These are phyloP conservation scores for Jaminaea rosea DNA, from an alignment of 1,284 basidiomycete genomes.

Conservation along the genomic window DNA sequence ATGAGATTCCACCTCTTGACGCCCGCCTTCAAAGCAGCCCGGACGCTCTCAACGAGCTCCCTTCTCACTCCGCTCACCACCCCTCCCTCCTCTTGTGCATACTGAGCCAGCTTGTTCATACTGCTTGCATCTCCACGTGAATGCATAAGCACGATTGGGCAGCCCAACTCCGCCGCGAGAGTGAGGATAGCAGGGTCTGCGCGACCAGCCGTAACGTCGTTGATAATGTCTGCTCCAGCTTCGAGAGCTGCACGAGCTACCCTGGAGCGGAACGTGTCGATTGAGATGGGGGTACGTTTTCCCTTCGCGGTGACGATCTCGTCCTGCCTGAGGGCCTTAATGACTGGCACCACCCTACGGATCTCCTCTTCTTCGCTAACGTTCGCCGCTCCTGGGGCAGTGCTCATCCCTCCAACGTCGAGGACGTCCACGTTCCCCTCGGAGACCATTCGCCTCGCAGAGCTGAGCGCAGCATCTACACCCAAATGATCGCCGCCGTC, in stretches of 20 bases:
- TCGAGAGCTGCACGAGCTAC: conserved; percentile 69
- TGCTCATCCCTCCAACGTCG: conserved; percentile 86
- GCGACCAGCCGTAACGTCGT: conserved; percentile 78
- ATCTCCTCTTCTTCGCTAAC: conserved; percentile 58
- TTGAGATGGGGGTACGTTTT: conserved; percentile 67
- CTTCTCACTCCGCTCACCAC: conserved; percentile 63
- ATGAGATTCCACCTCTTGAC: conserved; percentile 82
- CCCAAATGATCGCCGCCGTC: conserved; percentile 62
- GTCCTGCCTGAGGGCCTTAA: conserved; percentile 38
- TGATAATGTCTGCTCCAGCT: conserved; percentile 85
- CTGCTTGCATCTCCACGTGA: conserved; percentile 64
- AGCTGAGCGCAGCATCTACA: conserved; percentile 28
- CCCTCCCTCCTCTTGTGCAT: conserved; percentile 60
- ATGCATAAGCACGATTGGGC: conserved; percentile 81
- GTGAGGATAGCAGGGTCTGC: conserved; percentile 56
- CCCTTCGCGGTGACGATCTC: conserved; percentile 31
- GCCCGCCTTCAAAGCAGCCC: conserved; percentile 64
- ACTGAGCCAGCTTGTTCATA: conserved; percentile 47
- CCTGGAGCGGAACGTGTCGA: conserved; percentile 82
- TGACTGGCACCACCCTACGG: conserved; percentile 57
- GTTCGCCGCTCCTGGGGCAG: conserved; percentile 34
- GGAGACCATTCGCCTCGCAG: conserved; percentile 21
- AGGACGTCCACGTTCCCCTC: conserved; percentile 63
- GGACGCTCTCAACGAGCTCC: conserved; percentile 67
- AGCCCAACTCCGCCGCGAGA: conserved; percentile 57